Percentiles rank a stretch among this genome's conserved stretches.
phyloP scores from a whole-genome alignment of 1,284 basidiomycete genomes.

The Grifola frondosa region DNA sequence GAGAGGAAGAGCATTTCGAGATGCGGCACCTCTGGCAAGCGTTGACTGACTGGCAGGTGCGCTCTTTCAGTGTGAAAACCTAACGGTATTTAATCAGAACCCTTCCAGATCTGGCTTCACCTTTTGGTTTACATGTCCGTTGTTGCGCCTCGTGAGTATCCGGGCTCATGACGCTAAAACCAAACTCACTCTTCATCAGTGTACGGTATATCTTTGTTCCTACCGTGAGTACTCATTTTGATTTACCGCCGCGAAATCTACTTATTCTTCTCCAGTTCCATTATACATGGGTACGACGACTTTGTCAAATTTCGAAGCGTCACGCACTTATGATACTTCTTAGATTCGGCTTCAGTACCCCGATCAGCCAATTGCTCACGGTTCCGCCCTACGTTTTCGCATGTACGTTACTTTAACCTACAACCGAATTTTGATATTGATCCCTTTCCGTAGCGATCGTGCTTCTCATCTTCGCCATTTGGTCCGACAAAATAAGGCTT shows the following conservation, averaged over 20 bases:
- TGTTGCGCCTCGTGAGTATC: slow-evolving; percentile 52
- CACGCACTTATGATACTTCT: not conserved
- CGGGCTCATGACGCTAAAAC: not conserved
- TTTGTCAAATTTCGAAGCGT: not conserved
- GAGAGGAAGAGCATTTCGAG: slow-evolving; percentile 63
- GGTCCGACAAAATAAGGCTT: slow-evolving; percentile 56
- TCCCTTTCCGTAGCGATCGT: slow-evolving; percentile 45
- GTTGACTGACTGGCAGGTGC: slow-evolving; percentile 65
- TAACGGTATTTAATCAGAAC: not conserved
- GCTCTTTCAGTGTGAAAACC: not conserved
- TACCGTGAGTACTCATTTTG: slow-evolving; percentile 22
- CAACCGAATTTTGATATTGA: not conserved
- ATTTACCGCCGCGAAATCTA: no score
- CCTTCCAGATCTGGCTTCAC: slow-evolving; percentile 47
- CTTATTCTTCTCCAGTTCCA: slow-evolving; percentile 43
- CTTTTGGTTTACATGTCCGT: slow-evolving; percentile 63
- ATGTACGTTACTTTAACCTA: slow-evolving; percentile 37
- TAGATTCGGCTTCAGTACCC: slow-evolving; percentile 56
- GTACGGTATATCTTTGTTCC: slow-evolving; percentile 22
- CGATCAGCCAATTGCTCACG: slow-evolving; percentile 65
- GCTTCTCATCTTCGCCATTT: slow-evolving; percentile 52
- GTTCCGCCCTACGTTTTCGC: slow-evolving; percentile 68
- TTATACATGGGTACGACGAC: slow-evolving; percentile 51
- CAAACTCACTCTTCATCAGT: slow-evolving; percentile 4
- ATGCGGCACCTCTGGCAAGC: slow-evolving; percentile 53